Evolutionary conservation across 2,329 filamentous ascomycete species (phyloP).

Genomic region (Ophiosphaerella narmari): DNA sequence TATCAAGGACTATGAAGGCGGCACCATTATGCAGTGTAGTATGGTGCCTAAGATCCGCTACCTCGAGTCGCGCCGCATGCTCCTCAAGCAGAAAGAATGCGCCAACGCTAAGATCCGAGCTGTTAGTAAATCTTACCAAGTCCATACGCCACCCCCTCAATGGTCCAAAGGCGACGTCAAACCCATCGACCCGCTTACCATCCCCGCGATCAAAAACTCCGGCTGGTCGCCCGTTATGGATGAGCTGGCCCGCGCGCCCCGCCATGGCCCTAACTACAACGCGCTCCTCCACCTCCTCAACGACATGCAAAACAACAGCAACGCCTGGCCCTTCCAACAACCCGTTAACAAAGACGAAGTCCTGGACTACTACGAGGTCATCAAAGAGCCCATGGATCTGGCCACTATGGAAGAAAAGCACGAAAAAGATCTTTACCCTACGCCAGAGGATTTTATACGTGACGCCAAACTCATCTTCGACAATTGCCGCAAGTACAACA

Average conservation of each 20-base stretch:
- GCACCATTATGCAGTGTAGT: slow-evolving; percentile 98
- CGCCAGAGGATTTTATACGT: slow-evolving; percentile 87
- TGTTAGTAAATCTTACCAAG: slow-evolving; percentile 83
- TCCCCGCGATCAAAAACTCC: slow-evolving; percentile 84
- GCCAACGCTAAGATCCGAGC: slow-evolving; percentile 94
- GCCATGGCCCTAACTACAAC: slow-evolving; percentile 95
- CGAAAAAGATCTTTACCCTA: slow-evolving; percentile 88
- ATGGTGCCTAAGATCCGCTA: slow-evolving; percentile 97
- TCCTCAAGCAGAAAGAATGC: slow-evolving; percentile 95
- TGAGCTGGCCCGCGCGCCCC: slow-evolving; percentile 89
- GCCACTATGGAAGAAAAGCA: slow-evolving; percentile 95
- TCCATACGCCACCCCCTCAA: slow-evolving; percentile 82
- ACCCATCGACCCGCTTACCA: slow-evolving; percentile 80
- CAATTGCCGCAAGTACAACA: slow-evolving; percentile 96
- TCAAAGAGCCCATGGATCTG: slow-evolving; percentile 96
- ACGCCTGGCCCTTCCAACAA: slow-evolving; percentile 91
- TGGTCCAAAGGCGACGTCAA: slow-evolving; percentile 73
- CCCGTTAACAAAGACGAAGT: slow-evolving; percentile 96
- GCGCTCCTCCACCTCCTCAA: slow-evolving; percentile 90
- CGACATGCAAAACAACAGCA: slow-evolving; percentile 90
- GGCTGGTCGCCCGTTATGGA: slow-evolving; percentile 99
- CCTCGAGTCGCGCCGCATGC: slow-evolving; percentile 88
- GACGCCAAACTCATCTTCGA: slow-evolving; percentile 90
- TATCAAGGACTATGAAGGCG: slow-evolving; percentile 99
- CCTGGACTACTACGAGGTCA: slow-evolving; percentile 98